Base-by-base conservation (phyloP, 805 yeast genomes). In the Kregervanrija fluxuum region DNA sequence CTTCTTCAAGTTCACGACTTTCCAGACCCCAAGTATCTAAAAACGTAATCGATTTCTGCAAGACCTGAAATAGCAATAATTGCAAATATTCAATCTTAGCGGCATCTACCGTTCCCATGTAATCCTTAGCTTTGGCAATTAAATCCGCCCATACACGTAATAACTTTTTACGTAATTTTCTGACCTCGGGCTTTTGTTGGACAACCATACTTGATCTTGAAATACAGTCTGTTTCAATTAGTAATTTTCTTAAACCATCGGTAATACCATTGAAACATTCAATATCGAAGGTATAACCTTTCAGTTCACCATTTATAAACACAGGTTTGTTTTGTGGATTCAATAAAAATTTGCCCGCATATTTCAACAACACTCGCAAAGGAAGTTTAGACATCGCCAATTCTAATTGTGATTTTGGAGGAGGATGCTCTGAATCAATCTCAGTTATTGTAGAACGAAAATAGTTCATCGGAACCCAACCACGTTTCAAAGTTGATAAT, bases 391-490 rank as follows among this genome's bases (percentile, higher is more conserved):
- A 62, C 11, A 62, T 66, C 2, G 70, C 71, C 46, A 68, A 15
- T 44, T 59, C 41, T 22, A 22, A 6, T 8, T 8, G 8, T 22
- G 28, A 5, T 52, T 53, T 54, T 11, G 48, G 35, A 15, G 47
- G 33, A 37, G 47, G 37, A 5, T 45, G 47, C 10, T 41, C 44
- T 4, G 44, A 39, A 32, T 45, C 46, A 4, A 48, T 47, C 46
- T 50, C 54, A 14, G 43, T 52, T 22, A 66, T 45, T 5, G 69
- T 61, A 11, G 67, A 70, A 5, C 80, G 65, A 55, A 85, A 85
- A 63, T 82, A 85, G 57, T 85, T 85, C 73, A 85, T 80, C 3
- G 95, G 95, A 13, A 85, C 86, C 95, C 95, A 85, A 13, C 95
- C 95, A 49, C 88, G 66, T 53, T 73, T 72, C 42, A 80, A 66